A percentile compares a stretch with the other conserved stretches of the same genome.
Evolutionary conservation across 2,329 filamentous ascomycete species (phyloP).

Genomic region (Fusarium sp.): DNA sequence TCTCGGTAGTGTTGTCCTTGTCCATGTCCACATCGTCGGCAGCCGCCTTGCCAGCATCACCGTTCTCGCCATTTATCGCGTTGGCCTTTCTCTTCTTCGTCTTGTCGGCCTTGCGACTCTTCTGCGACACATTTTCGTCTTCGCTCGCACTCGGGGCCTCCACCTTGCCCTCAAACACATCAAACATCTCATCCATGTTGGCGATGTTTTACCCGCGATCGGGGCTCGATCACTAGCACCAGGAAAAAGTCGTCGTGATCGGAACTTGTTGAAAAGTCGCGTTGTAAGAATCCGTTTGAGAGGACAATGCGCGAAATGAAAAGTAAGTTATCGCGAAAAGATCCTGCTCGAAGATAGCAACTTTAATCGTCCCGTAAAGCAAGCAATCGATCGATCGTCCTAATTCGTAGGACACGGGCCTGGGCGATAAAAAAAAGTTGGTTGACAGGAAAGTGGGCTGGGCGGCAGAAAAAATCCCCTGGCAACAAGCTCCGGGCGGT

Average conservation of each 20-base stretch:
- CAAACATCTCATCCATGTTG: slow-evolving; percentile 81
- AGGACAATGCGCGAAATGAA: no score
- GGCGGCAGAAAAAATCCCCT: slow-evolving; percentile 44
- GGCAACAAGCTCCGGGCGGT: slow-evolving; percentile 20
- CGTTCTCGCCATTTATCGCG: slow-evolving; percentile 67
- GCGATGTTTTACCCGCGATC: slow-evolving; percentile 29
- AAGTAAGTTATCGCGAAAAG: background rate
- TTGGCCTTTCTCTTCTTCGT: slow-evolving; percentile 90
- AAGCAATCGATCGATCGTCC: slow-evolving; percentile 38
- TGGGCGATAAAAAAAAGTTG: slow-evolving; percentile 42
- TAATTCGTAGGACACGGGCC: slow-evolving; percentile 38
- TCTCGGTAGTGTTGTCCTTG: slow-evolving; percentile 59
- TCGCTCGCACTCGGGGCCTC: slow-evolving; percentile 56
- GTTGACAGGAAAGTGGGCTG: slow-evolving; percentile 42
- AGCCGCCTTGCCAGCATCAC: slow-evolving; percentile 25
- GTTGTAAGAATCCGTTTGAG: background rate
- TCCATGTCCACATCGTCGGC: slow-evolving; percentile 47
- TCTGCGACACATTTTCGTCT: slow-evolving; percentile 58
- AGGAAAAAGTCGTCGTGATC: slow-evolving; percentile 30
- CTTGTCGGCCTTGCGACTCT: slow-evolving; percentile 66
- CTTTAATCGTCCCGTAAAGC: slow-evolving; percentile 30
- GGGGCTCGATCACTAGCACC: slow-evolving; percentile 20
- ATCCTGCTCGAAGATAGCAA: slow-evolving; percentile 4
- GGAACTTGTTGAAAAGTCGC: slow-evolving; percentile 8
- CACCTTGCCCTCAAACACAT: slow-evolving; percentile 78